Percentiles rank a stretch among this genome's conserved stretches.
phyloP scores from a whole-genome alignment of 164 flowering plant species.

The Pachysandra terminalis region DNA sequence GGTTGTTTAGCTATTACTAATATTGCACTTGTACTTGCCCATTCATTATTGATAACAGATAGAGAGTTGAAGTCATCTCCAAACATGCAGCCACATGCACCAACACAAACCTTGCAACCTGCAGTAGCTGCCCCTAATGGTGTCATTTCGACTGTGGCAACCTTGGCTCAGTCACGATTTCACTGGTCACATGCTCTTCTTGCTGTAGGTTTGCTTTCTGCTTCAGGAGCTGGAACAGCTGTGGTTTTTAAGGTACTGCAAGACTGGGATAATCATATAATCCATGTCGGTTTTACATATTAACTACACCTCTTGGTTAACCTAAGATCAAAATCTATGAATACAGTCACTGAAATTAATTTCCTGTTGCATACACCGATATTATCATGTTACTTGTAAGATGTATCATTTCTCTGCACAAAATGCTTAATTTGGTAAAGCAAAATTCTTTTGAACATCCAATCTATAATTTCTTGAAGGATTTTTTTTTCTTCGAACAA shows the following conservation, averaged over 20 bases:
- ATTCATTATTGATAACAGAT: slow-evolving; percentile 32
- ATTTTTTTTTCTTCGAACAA: too few species aligned
- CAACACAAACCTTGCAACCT: slow-evolving; percentile 54
- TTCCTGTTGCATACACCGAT: background rate
- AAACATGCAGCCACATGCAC: slow-evolving; percentile 39
- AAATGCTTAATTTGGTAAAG: background rate
- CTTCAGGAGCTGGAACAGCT: slow-evolving; percentile 89
- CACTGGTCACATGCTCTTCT: slow-evolving; percentile 80
- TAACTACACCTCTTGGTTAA: too few species aligned
- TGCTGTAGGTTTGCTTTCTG: slow-evolving; percentile 79
- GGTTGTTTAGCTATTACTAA: background rate
- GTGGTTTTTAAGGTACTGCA: slow-evolving; percentile 68
- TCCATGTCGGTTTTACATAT: too few species aligned
- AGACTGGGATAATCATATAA: background rate
- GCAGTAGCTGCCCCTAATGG: slow-evolving; percentile 42
- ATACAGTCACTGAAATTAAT: background rate
- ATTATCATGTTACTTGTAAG: background rate
- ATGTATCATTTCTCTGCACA: background rate
- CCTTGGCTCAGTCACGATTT: slow-evolving; percentile 33
- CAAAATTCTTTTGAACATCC: background rate
- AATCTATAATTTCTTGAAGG: background rate
- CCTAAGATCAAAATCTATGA: too few species aligned
- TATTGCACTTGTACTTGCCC: background rate
- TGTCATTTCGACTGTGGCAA: slow-evolving; percentile 35
- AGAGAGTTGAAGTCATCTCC: slow-evolving; percentile 46